Evolutionary conservation across 768 basidiomycete species (phyloP), one percentile per base, ranked within the genome.

Genomic region (Trametes cubensis): DNA sequence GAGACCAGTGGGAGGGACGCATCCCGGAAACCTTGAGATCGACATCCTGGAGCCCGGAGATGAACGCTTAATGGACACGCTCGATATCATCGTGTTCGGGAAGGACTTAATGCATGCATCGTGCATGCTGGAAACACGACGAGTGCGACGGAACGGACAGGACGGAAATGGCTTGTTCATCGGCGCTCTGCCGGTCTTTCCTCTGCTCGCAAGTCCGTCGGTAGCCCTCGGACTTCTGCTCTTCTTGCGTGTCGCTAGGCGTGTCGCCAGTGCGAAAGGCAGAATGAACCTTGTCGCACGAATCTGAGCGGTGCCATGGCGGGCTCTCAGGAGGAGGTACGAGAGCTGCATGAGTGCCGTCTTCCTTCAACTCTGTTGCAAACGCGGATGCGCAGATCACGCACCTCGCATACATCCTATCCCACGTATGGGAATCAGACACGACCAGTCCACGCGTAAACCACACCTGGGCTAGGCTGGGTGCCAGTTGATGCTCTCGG

Each of bases 61-160:
- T 58, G 47, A 58, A 58, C 55, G 55, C 17, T 23, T 50, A 50
- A 41, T 23, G 50, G 57, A 40, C 47, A 25, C 11, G 48, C 47
- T 17, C 47, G 46, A 50, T 40, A 17, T 17, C 39, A 39, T 49
- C 47, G 17, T 38, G 47, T 18, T 39, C 17, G n/a, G 48, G 42
- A n/a, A 41, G 38, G 14, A 23, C 15, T 47, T 21, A 47, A 39
- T 26, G 55, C 57, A 21, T 50, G 38, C 48, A 11, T 39, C 7
- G 18, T 14, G 40, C 25, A 40, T 50, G 40, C 20, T 38, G 30
- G 4, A 17, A 11, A 39, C 10, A 23, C 40, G 47, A 48, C 45
- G 55, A 57, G 47, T 38, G 7, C 34, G 34, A 34, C 34, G 34
- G 34, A 34, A 34, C 34, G 34, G 34, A 34, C 34, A 34, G 34